These are phyloP conservation scores for Paracamarosporium sp. DNA, from an alignment of 2,329 filamentous ascomycete genomes.

Conservation along the genomic window DNA sequence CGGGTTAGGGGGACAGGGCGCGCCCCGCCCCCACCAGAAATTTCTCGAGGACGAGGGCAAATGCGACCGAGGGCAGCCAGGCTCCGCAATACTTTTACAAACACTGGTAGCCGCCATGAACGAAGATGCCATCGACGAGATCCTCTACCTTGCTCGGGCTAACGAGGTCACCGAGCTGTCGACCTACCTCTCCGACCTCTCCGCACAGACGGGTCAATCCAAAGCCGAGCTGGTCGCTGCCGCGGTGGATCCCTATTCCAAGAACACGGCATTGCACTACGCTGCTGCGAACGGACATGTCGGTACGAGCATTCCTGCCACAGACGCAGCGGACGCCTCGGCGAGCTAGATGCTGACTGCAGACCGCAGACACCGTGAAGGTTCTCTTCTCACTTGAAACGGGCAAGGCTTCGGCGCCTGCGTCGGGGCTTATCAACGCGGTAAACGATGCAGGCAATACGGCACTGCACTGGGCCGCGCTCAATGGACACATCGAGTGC, in stretches of 20 bases:
- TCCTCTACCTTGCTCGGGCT: conserved; percentile 83
- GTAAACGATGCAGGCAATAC: conserved; percentile 88
- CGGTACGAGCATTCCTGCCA: conserved; percentile 58
- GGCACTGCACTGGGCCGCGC: conserved; percentile 88
- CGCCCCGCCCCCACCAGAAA: conserved; percentile 22
- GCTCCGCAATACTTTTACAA: conserved; percentile 3
- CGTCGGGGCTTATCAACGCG: conserved; percentile 64
- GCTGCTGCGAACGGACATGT: conserved; percentile 88
- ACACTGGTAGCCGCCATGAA: conserved; percentile 32
- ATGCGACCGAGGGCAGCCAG: conserved; percentile 1
- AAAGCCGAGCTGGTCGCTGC: conserved; percentile 69
- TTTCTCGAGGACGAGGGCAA: conserved; percentile 7
- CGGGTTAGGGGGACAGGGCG: not conserved
- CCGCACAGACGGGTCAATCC: conserved; percentile 65
- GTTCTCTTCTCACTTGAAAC: conserved; percentile 46
- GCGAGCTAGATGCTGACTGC: conserved; percentile 23
- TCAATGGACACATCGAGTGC: conserved; percentile 83
- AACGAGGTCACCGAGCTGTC: conserved; percentile 77
- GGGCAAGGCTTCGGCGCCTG: conserved; percentile 26
- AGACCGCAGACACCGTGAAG: conserved; percentile 40
- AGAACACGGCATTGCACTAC: conserved; percentile 86
- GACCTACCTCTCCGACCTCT: conserved; percentile 64
- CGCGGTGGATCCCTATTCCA: conserved; percentile 76
- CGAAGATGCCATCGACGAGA: conserved; percentile 86
- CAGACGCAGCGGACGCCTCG: conserved; percentile 3